Conservation (phyloP, 192 early-diverging fungal genomes). For the Coemansia sp. region DNA sequence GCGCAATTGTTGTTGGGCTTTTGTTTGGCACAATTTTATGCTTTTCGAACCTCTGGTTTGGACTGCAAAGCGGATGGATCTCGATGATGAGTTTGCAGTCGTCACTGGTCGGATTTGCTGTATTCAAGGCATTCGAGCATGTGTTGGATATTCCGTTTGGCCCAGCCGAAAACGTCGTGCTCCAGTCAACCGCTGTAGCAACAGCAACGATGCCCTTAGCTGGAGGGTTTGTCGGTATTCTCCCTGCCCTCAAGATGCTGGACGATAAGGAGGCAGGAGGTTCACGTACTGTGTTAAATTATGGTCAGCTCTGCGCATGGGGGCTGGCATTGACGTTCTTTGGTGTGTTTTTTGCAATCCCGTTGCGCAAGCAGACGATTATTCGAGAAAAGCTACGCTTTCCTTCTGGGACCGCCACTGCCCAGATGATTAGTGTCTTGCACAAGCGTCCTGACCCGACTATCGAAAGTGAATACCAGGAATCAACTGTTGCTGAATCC, state of each 20-base stretch:
- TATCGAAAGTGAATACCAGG: constrained; percentile 17
- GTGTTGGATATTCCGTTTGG: constrained; percentile 60
- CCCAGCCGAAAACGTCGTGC: constrained; percentile 82
- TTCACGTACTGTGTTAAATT: constrained; percentile 55
- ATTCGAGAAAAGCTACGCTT: constrained; percentile 80
- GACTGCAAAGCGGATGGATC: constrained; percentile 80
- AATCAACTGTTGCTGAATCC: constrained; percentile 1
- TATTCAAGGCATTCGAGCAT: constrained; percentile 64
- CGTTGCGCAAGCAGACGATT: constrained; percentile 75
- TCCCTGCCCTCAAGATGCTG: constrained; percentile 77
- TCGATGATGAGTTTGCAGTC: constrained; percentile 78
- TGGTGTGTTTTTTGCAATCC: constrained; percentile 89
- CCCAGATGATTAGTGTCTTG: constrained; percentile 77
- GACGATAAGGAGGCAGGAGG: constrained; percentile 58
- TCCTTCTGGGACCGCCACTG: constrained; percentile 84
- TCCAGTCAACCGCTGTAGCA: constrained; percentile 81
- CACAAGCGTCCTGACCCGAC: constrained; percentile 63
- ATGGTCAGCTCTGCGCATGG: constrained; percentile 67
- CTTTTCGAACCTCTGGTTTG: constrained; percentile 90
- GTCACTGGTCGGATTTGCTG: constrained; percentile 73
- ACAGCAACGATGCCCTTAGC: constrained; percentile 84
- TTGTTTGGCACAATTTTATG: constrained; percentile 68
- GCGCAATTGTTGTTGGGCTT: constrained; percentile 61
- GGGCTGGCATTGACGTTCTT: constrained; percentile 78
- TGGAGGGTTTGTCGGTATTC: constrained; percentile 77